Base-by-base conservation (phyloP, 2,329 filamentous ascomycete species). In the Pseudogymnoascus sp. region DNA sequence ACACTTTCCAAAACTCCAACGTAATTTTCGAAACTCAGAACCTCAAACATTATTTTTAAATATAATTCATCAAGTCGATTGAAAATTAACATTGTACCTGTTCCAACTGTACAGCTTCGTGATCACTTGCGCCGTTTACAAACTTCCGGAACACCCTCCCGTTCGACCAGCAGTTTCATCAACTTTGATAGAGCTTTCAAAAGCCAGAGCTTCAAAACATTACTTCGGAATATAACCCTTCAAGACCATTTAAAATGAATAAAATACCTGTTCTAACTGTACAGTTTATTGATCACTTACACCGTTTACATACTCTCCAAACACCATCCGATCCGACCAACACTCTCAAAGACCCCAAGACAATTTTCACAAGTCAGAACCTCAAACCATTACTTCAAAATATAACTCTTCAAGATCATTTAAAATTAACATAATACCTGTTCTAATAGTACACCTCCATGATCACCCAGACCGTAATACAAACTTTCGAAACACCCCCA, bases 341-440 rank as follows among this genome's bases (percentile, higher is more conserved):
- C 33, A 38, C 7, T 16, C 14, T 7, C 37, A n/a, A 38, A 7
- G 12, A 11, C 33, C 11, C 12, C 37, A n/a, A 8, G 2, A 16
- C 37, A 38, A 7, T 7, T 24, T 14, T 24, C 11, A 22, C 10
- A 46, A 46, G 22, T 8, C 10, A 14, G 22, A 46, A 12, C 19
- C 41, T 4, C 22, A 24, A 24, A 24, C 4, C 19, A 14, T 26
- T 14, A 14, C 12, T 16, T 33, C n/a, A 19, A 19, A 56, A 56
- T 56, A n/a, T 43, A 46, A 26, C 24, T 56, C 50, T 19, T 56
- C 50, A 33, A 22, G 50, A 33, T 56, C 26, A 56, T 56, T 56
- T 22, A 56, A 31, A 56, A 56, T 33, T 56, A 56, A 56, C 46
- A 56, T 33, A 56, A 56, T 56, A 56, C 50, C 50, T 33, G 50